phyloP scores from a whole-genome alignment of 345 rosid genomes.

The Anacardium occidentale region DNA sequence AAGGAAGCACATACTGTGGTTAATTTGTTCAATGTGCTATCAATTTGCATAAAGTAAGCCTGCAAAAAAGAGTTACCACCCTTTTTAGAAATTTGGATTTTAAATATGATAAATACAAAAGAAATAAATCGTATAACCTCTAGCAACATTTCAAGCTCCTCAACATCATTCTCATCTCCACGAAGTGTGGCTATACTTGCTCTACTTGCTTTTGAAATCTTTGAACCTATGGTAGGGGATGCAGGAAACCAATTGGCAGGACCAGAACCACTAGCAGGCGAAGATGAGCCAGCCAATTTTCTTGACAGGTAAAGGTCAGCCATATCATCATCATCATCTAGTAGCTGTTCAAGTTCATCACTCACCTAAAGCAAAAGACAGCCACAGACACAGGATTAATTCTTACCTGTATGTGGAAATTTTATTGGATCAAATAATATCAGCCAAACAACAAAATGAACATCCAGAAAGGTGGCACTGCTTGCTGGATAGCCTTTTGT shows the following conservation, averaged over 20 bases:
- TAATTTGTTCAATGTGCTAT: slow-evolving; percentile 84
- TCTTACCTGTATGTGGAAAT: not conserved
- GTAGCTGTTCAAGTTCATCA: slow-evolving; percentile 90
- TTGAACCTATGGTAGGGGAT: slow-evolving; percentile 89
- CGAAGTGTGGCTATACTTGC: slow-evolving; percentile 76
- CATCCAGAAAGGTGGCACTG: not conserved
- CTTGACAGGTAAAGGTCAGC: slow-evolving; percentile 94
- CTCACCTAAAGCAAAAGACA: slow-evolving; percentile 58
- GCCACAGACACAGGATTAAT: slow-evolving; percentile 8
- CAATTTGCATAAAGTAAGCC: slow-evolving; percentile 97
- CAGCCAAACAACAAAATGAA: not conserved
- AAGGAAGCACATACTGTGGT: slow-evolving; percentile 49
- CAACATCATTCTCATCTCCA: slow-evolving; percentile 94
- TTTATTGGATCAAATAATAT: not conserved
- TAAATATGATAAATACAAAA: slow-evolving; percentile 9
- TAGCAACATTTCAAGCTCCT: slow-evolving; percentile 97
- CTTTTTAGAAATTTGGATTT: slow-evolving; percentile 1
- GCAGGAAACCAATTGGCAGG: slow-evolving; percentile 72
- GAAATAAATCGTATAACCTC: slow-evolving; percentile 50
- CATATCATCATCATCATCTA: slow-evolving; percentile 99
- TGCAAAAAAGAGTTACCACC: slow-evolving; percentile 33
- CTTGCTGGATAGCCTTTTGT: not conserved
- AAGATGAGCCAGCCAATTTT: slow-evolving; percentile 62
- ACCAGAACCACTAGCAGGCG: slow-evolving; percentile 73
- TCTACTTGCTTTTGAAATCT: slow-evolving; percentile 91